Evolutionary conservation across 2,329 filamentous ascomycete genomes (phyloP).

Genomic region (Clarireedia monteithiana): DNA sequence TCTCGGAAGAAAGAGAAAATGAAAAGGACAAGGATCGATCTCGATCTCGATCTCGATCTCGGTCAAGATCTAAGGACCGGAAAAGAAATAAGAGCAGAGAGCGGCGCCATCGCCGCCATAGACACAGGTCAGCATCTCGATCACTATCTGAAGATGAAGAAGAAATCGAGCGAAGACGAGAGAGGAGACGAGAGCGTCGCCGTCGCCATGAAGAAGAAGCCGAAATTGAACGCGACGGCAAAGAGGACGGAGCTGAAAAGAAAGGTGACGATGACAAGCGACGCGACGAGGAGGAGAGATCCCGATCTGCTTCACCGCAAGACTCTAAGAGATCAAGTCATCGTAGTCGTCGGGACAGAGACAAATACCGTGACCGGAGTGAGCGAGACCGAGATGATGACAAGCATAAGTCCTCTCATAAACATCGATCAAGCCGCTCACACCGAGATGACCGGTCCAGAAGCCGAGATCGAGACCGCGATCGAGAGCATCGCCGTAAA

Average conservation of each 20-base stretch:
- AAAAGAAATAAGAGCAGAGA: constrained; percentile 24
- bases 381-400: constrained; percentile 37
- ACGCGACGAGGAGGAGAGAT: constrained; percentile 43
- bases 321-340: constrained; percentile 49
- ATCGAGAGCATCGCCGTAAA: constrained; percentile 34
- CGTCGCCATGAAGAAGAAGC: constrained; percentile 24
- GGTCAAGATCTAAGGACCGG: constrained; percentile 25
- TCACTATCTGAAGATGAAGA: constrained; percentile 26
- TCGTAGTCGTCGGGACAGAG: constrained; percentile 52
- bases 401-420: constrained; percentile 32
- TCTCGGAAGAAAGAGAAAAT: constrained; percentile 21
- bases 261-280: constrained; percentile 16
- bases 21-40: constrained; percentile 26
- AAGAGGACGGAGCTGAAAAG: constrained; percentile 15
- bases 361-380: constrained; percentile 39
- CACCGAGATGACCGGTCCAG: constrained; percentile 37
- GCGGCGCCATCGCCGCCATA: constrained; percentile 23
- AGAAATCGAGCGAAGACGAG: constrained; percentile 26
- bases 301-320: constrained; percentile 58
- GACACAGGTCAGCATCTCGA: constrained; percentile 25
- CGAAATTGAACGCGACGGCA: constrained; percentile 9
- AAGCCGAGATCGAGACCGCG: constrained; percentile 31
- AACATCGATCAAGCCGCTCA: constrained; percentile 39
- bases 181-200: constrained; percentile 25
- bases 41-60: constrained; percentile 31